Conservation (phyloP, 2,329 filamentous ascomycete species). For the Elsinoe fawcettii region DNA sequence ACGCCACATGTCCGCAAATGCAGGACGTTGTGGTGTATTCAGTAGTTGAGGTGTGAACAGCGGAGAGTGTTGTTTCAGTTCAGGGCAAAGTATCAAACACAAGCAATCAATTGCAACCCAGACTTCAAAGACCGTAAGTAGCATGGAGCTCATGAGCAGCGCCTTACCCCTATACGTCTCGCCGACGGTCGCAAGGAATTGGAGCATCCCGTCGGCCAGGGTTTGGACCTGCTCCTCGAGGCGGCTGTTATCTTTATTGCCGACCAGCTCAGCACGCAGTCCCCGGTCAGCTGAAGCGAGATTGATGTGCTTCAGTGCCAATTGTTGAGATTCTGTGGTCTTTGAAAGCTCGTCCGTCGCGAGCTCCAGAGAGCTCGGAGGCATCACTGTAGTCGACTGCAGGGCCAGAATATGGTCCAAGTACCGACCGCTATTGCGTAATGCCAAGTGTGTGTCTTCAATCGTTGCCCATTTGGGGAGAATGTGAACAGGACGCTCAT, state of each 20-base stretch:
- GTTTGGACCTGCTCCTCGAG: constrained; percentile 13
- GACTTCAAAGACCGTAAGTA: constrained; percentile 49
- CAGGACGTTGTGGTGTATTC: constrained; percentile 48
- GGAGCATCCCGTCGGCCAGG: constrained; percentile 16
- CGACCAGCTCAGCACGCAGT: constrained; percentile 21
- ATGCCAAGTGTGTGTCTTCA: constrained; percentile 20
- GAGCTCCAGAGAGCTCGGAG: not conserved
- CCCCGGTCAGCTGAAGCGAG: not conserved
- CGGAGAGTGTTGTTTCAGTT: constrained; percentile 47
- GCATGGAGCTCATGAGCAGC: constrained; percentile 44
- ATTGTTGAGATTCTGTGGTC: not conserved
- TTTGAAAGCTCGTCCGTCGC: not conserved
- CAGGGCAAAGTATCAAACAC: constrained; percentile 37
- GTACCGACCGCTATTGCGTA: constrained; percentile 16
- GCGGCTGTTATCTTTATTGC: not conserved
- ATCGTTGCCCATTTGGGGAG: not conserved
- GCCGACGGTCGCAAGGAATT: constrained; percentile 20
- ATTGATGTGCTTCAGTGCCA: not conserved
- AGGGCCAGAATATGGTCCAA: not conserved
- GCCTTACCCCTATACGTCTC: constrained; percentile 38
- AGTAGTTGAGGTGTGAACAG: constrained; percentile 44
- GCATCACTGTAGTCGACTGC: not conserved
- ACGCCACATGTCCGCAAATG: constrained; percentile 41
- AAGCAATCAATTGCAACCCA: constrained; percentile 51
- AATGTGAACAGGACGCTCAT: not conserved